Evolutionary conservation across 495 filamentous ascomycete genomes (phyloP).

Genomic region (Aspergillus cristatus): DNA sequence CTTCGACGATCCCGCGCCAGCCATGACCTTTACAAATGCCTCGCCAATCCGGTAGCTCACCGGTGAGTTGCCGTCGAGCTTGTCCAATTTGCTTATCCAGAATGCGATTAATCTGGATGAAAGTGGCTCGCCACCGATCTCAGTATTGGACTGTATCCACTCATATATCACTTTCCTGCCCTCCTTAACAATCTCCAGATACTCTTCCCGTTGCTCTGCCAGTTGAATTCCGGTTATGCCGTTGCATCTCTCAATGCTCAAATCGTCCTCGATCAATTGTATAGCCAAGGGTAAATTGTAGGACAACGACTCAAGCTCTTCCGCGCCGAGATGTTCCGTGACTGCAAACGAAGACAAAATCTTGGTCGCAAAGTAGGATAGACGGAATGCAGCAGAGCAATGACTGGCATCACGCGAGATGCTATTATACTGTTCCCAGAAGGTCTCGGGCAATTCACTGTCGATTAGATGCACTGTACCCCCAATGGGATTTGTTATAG

Average conservation of each 20-base stretch:
- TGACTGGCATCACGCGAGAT: slow-evolving; percentile 54
- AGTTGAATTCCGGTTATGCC: slow-evolving; percentile 40
- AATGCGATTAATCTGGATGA: slow-evolving; percentile 19
- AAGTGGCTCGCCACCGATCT: slow-evolving; percentile 7
- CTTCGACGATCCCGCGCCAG: slow-evolving; percentile 15
- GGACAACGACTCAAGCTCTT: slow-evolving; percentile 30
- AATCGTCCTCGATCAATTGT: slow-evolving; percentile 54
- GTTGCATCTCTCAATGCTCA: slow-evolving; percentile 49
- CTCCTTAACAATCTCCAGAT: slow-evolving; percentile 50
- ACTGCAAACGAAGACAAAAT: slow-evolving; percentile 37
- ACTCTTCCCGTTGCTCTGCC: slow-evolving; percentile 47
- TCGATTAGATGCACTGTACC: slow-evolving; percentile 61
- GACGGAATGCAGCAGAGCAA: slow-evolving; percentile 61
- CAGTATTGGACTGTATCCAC: slow-evolving; percentile 27
- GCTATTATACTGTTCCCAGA: slow-evolving; percentile 15
- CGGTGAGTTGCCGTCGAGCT: slow-evolving; percentile 21
- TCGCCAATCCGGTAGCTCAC: slow-evolving; percentile 31
- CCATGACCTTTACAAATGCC: slow-evolving; percentile 34
- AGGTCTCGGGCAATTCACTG: slow-evolving; percentile 17
- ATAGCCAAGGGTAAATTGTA: slow-evolving; percentile 43
- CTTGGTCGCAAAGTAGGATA: slow-evolving; percentile 56
- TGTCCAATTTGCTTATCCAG: slow-evolving; percentile 30
- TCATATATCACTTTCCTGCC: slow-evolving; percentile 44
- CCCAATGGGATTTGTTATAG: slow-evolving; percentile 61
- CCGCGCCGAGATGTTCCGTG: slow-evolving; percentile 16